These are phyloP conservation scores for Trichoderma oligosporum DNA, from an alignment of 2,329 filamentous ascomycete species.

Conservation along the genomic window DNA sequence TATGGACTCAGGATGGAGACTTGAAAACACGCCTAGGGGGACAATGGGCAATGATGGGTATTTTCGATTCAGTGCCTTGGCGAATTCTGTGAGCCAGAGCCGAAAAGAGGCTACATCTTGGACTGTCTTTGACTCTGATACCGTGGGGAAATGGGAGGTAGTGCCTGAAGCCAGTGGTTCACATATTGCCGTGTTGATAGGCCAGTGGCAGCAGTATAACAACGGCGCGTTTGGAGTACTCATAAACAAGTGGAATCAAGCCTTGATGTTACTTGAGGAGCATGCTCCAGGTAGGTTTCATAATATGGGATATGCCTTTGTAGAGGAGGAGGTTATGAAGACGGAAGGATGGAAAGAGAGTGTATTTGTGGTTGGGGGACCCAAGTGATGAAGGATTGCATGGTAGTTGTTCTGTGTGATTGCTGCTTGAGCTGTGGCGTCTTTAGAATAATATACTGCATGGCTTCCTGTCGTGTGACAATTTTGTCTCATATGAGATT, in stretches of 20 bases:
- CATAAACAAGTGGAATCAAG: neutral
- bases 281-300: neutral
- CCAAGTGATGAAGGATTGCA: neutral
- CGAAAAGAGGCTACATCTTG: neutral
- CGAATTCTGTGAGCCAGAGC: neutral
- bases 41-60: neutral
- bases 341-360: neutral
- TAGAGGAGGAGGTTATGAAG: neutral
- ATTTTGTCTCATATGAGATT: too few species aligned
- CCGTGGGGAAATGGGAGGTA: neutral
- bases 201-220: conserved; percentile 4
- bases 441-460: too few species aligned
- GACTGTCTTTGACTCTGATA: neutral
- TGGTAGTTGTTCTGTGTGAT: too few species aligned
- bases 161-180: neutral
- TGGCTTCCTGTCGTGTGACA: too few species aligned
- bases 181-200: neutral
- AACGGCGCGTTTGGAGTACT: neutral
- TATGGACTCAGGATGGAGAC: conserved; percentile 2
- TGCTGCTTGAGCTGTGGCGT: too few species aligned
- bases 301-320: conserved; percentile 6
- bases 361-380: neutral
- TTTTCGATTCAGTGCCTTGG: conserved; percentile 1
- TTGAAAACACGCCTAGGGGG: neutral
- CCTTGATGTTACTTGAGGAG: conserved; percentile 6